Evolutionary conservation across 371 early-diverging fungal species (phyloP), one percentile per base, ranked within the genome.

Genomic region (Mucor velutinosus): DNA sequence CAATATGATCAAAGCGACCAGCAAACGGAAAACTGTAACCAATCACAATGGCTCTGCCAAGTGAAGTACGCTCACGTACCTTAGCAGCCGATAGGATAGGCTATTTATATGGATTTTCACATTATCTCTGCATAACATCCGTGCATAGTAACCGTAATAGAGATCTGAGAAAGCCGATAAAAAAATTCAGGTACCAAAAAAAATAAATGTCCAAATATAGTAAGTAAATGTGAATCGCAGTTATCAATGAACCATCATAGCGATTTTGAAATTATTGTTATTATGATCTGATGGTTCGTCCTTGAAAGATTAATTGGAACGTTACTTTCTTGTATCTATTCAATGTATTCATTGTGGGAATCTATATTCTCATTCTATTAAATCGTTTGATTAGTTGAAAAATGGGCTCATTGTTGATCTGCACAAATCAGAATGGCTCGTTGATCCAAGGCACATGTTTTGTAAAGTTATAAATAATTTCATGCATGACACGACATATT

Each of bases 381-480:
- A 51, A 51, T 51, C 51, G 51, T 51, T 51, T 51, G n/a, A 51
- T 51, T 51, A 51, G 51, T 23, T 25, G 12, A 25, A 8, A 51
- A 23, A 19, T 51, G 25, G 14, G 25, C 3, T 17, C 47, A 47
- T 47, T 43, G 19, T 8, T 47, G 19, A 21, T 51, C 25, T 51
- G 25, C 51, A 51, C 51, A 51, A 51, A 51, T 51, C 51, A 51
- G 10, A 51, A 51, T 12, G 25, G 12, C 23, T 51, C 3, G 51
- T 51, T 51, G 51, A 51, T 51, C 23, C 51, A 51, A 51, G 21
- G 25, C 51, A 51, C 51, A 51, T 51, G 51, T 51, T 51, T 51
- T 51, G n/a, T 47, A 7, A 21, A 25, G 11, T 23, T 51, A 51
- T 51, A 51, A 51, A 51, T 51, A 51, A 51, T 0, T 23, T 11